Evolutionary conservation across 805 yeast species (phyloP).

Genomic region (Yamadazyma olivae): DNA sequence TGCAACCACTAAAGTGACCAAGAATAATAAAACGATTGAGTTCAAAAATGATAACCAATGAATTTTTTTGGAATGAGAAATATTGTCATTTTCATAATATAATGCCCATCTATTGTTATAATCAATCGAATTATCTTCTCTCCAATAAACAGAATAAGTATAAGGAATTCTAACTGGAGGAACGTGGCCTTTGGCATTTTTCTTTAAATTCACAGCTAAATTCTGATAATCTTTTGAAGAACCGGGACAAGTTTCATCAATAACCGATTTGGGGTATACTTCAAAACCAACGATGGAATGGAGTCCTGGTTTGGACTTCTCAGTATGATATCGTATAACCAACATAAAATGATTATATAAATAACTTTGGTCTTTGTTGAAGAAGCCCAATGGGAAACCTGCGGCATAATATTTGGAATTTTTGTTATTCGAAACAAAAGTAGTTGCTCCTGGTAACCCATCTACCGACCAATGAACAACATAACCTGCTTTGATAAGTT

Average conservation of each 20-base stretch:
- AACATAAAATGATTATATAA: slow-evolving; percentile 79
- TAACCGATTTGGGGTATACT: slow-evolving; percentile 80
- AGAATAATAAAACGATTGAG: slow-evolving; percentile 60
- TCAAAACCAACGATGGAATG: slow-evolving; percentile 83
- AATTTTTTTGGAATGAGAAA: slow-evolving; percentile 44
- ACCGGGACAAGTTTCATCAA: slow-evolving; percentile 69
- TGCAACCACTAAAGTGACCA: slow-evolving; percentile 64
- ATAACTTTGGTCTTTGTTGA: slow-evolving; percentile 52
- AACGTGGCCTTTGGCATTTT: slow-evolving; percentile 18
- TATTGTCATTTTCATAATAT: slow-evolving; percentile 56
- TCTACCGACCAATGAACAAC: slow-evolving; percentile 83
- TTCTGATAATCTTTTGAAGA: slow-evolving; percentile 58
- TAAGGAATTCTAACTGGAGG: slow-evolving; percentile 55
- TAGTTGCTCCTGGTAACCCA: slow-evolving; percentile 84
- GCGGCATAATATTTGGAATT: slow-evolving; percentile 73
- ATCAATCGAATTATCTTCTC: slow-evolving; percentile 67
- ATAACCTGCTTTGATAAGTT: slow-evolving; percentile 64
- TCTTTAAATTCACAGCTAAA: slow-evolving; percentile 47
- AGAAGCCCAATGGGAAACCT: slow-evolving; percentile 83
- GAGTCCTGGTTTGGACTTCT: slow-evolving; percentile 32
- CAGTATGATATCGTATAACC: slow-evolving; percentile 66
- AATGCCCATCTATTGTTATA: slow-evolving; percentile 74
- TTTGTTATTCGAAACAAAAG: slow-evolving; percentile 58
- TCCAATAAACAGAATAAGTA: slow-evolving; percentile 85
- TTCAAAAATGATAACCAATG: slow-evolving; percentile 80